Percentiles rank a stretch among this genome's conserved stretches.
Conservation (phyloP, 768 basidiomycete genomes). For the Mycena rebaudengoi region DNA sequence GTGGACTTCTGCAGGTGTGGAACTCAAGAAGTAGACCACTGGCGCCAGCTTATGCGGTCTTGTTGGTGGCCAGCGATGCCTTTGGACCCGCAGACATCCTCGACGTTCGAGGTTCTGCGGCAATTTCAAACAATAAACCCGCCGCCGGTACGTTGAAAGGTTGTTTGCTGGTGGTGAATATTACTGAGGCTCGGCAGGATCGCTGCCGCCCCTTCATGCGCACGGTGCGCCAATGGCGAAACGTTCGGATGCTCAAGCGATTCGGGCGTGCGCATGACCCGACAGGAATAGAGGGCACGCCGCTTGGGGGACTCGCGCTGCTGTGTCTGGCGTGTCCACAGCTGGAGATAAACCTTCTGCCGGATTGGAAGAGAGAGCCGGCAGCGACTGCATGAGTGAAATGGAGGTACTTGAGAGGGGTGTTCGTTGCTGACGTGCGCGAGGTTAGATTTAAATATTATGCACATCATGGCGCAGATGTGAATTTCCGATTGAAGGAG, state of each 20-base stretch:
- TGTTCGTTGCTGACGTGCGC: background rate
- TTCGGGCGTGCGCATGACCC: conserved; percentile 22
- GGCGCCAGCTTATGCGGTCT: conserved; percentile 40
- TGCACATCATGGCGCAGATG: conserved; percentile 27
- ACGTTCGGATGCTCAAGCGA: conserved; percentile 23
- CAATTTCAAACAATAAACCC: conserved; percentile 42
- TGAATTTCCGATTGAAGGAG: conserved; percentile 26
- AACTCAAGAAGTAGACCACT: conserved; percentile 27
- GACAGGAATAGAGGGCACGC: background rate
- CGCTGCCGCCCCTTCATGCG: conserved; percentile 20
- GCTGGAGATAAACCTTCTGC: conserved; percentile 33
- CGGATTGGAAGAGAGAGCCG: conserved; percentile 29
- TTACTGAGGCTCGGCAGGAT: conserved; percentile 7
- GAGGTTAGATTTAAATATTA: conserved; percentile 36
- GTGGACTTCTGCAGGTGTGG: conserved; percentile 42
- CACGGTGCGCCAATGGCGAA: conserved; percentile 14
- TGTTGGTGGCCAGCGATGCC: conserved; percentile 40
- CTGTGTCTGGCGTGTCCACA: conserved; percentile 38
- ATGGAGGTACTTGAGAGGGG: background rate
- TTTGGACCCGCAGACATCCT: conserved; percentile 33
- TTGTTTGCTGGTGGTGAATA: background rate
- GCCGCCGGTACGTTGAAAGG: conserved; percentile 6
- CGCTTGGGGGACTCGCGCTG: background rate
- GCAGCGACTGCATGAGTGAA: background rate
- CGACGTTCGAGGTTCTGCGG: conserved; percentile 39